Evolutionary conservation across 192 early-diverging fungal species (phyloP).

Genomic region (Umbelopsis sp.): DNA sequence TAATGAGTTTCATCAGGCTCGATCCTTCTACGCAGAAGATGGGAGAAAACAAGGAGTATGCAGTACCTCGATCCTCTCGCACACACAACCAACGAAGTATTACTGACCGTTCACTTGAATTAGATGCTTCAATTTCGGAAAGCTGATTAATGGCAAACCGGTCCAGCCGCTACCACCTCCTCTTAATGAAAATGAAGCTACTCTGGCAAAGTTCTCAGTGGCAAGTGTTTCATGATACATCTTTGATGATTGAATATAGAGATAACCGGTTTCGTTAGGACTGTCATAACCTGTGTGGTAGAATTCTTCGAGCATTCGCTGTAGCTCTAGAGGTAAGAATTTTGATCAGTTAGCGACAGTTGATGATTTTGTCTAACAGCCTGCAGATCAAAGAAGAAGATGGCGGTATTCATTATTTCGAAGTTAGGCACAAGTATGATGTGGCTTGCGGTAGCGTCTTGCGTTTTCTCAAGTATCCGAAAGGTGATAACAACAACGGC

Average conservation of each 20-base stretch:
- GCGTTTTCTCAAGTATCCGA: slow-evolving; percentile 65
- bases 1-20: slow-evolving; percentile 23
- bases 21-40: slow-evolving; percentile 41
- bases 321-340: slow-evolving; percentile 53
- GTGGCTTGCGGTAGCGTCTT: slow-evolving; percentile 45
- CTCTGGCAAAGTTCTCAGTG: slow-evolving; percentile 36
- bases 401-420: slow-evolving; percentile 51
- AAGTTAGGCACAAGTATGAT: slow-evolving; percentile 48
- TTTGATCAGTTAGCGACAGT: slow-evolving; percentile 40
- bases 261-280: slow-evolving; percentile 25
- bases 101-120: neutral
- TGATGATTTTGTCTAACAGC: neutral
- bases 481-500: slow-evolving; percentile 36
- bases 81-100: neutral
- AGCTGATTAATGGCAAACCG: slow-evolving; percentile 36
- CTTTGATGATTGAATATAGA: neutral
- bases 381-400: slow-evolving; percentile 45
- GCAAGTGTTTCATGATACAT: slow-evolving; percentile 37
- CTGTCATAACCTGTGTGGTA: slow-evolving; percentile 45
- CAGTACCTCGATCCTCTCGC: neutral
- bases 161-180: slow-evolving; percentile 30
- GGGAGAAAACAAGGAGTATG: slow-evolving; percentile 60
- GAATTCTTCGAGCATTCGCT: slow-evolving; percentile 52
- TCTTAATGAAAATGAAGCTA: slow-evolving; percentile 22
- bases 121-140: slow-evolving; percentile 54